Evolutionary conservation across 257 asterid genomes (phyloP), one percentile per base, ranked within the genome.

Genomic region (Primulina eburnea): DNA sequence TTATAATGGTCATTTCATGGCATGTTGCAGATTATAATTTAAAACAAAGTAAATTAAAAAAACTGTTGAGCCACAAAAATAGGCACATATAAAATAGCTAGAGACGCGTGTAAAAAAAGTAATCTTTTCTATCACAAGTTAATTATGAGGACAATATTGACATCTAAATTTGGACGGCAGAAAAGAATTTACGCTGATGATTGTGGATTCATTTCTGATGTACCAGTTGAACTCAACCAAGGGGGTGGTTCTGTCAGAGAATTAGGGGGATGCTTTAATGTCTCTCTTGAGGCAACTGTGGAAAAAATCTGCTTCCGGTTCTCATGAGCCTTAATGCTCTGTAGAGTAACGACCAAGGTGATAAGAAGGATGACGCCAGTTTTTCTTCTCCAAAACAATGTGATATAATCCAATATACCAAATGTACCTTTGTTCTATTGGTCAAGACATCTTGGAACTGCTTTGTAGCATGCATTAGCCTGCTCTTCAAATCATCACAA

Each of bases 271-370:
- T 82, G 85, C 75, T 80, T 89, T 65, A 91, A 72, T 55, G 95
- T 85, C 72, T 91, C 96, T 65, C 90, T 82, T n/a, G 97, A 81
- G 71, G 81, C 80, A 75, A 71, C 84, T 17, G 97, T 83, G 56
- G 97, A 87, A 75, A 87, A 91, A 71, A 87, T 70, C 69, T 89
- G 97, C 77, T 85, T 91, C 76, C 96, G 81, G 60, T 85, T 81
- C 76, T 87, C 96, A 68, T 83, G 92, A 67, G 88, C 92, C 84
- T 84, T 89, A 80, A 91, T 84, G 67, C 87, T 87, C 96, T 90
- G 83, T 29, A 20, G 47, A 62, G 74, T 53, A 57, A 65, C 4
- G 56, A 65, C 28, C 58, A 4, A 26, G 69, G n/a, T 62, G 34
- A 76, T 58, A 55, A 71, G 77, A 47, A 65, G 29, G 24, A 71